Conservation (phyloP, 176 grass and related monocot species). For the Chloris gayana region DNA sequence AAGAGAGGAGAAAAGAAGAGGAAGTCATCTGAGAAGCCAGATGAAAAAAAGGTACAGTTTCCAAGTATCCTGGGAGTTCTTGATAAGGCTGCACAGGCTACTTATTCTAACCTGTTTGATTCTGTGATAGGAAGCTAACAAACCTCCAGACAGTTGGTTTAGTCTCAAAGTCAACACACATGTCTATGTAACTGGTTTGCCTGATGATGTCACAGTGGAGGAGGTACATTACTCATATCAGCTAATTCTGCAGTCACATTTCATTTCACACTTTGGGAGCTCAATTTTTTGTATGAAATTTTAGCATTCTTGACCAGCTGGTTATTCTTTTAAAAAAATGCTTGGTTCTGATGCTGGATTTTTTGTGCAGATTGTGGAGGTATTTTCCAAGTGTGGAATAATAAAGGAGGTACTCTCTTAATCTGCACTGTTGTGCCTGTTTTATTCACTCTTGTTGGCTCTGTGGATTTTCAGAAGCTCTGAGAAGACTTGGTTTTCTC, state of each 20-base stretch:
- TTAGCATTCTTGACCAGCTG: background rate
- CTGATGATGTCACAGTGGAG: conserved; percentile 81
- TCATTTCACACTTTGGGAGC: conserved; percentile 27
- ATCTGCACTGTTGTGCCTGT: background rate
- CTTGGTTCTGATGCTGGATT: conserved; percentile 34
- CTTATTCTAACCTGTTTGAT: background rate
- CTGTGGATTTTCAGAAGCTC: background rate
- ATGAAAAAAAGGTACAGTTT: conserved; percentile 78
- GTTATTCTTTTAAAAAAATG: background rate
- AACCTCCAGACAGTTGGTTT: conserved; percentile 98
- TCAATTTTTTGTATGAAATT: conserved; percentile 31
- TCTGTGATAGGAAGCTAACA: conserved; percentile 79
- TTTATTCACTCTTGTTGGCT: conserved; percentile 15
- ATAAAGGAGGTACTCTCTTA: conserved; percentile 82
- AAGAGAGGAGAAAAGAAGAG: conserved; percentile 68
- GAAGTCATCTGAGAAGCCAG: conserved; percentile 66
- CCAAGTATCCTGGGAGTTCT: conserved; percentile 25
- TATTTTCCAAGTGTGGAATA: conserved; percentile 96
- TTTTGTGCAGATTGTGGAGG: conserved; percentile 84
- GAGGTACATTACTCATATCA: conserved; percentile 64
- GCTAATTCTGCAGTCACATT: conserved; percentile 28
- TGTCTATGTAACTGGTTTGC: conserved; percentile 88
- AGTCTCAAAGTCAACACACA: conserved; percentile 96
- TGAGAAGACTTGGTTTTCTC: conserved; percentile 19
- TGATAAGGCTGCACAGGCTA: conserved; percentile 17